Evolutionary conservation across 176 grass and related monocot genomes (phyloP), one percentile per base, ranked within the genome.

Genomic region (Triticum aestivum): DNA sequence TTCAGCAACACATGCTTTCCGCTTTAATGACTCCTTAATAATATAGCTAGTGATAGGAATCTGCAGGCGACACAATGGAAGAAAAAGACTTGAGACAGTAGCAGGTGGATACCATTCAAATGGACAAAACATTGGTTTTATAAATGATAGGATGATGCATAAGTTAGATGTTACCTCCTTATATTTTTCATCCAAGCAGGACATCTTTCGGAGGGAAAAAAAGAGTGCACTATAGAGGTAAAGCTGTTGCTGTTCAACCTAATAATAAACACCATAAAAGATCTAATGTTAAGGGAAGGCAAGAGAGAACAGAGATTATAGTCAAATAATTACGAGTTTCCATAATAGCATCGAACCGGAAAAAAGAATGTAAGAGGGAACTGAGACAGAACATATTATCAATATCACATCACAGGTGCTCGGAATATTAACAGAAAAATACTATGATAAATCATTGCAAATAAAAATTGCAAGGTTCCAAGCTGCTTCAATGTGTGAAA

Each of bases 121-220:
- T 0, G 18, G 64, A 20, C 27, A 69, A 58, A 29, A n/a, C 1
- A 2, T 69, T 38, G 66, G 29, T 77, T 51, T 44, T 24, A 84
- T 15, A 20, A 68, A 88, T 32, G 3, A 27, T 9, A 44, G 51
- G 62, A 80, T 65, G 54, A 81, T 84, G 79, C 62, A 87, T 3
- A 14, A 49, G 15, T 39, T 68, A 9, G 17, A 51, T 17, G 3
- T 70, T 87, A 98, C 95, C 95, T 70, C 20, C 68, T 70, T 70
- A 11, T 18, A 39, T n/a, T 70, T 70, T n/a, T 70, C 0, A 0
- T 38, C 18, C 34, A 70, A 38, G 68, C 9, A 70, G 68, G 21
- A 70, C 68, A 70, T 38, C 34, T 70, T 70, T 11, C 18, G 34
- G 18, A 70, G 68, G 6, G 68, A 34, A 39, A 39, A 39, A 70